phyloP scores from a whole-genome alignment of 2,329 filamentous ascomycete genomes.

The Trichophyton simii region DNA sequence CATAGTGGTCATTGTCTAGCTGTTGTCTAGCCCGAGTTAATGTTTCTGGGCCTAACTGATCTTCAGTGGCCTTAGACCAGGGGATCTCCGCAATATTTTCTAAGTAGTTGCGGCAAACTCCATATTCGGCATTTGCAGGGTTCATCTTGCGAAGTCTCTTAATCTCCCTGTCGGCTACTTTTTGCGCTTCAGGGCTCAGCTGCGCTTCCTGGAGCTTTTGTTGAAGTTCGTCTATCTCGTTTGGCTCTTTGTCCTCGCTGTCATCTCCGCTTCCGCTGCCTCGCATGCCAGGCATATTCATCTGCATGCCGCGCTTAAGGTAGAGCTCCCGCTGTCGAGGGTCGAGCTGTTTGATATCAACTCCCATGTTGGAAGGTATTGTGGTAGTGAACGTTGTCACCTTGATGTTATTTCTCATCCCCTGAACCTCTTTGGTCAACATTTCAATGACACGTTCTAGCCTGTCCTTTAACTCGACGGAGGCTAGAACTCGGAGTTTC shows the following conservation, averaged over 20 bases:
- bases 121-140: slow-evolving; percentile 89
- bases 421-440: slow-evolving; percentile 66
- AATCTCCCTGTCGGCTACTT: slow-evolving; percentile 81
- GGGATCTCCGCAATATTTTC: slow-evolving; percentile 91
- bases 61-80: slow-evolving; percentile 74
- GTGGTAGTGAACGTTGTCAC: slow-evolving; percentile 65
- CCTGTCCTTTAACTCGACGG: slow-evolving; percentile 63
- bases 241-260: slow-evolving; percentile 65
- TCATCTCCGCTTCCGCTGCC: slow-evolving; percentile 34
- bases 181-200: slow-evolving; percentile 70
- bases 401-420: slow-evolving; percentile 76
- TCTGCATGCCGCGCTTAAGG: slow-evolving; percentile 34
- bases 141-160: slow-evolving; percentile 89
- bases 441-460: slow-evolving; percentile 74
- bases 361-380: slow-evolving; percentile 47
- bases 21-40: slow-evolving; percentile 70
- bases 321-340: slow-evolving; percentile 36
- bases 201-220: slow-evolving; percentile 73
- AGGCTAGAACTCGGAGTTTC: slow-evolving; percentile 74
- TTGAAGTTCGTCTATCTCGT: slow-evolving; percentile 82
- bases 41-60: slow-evolving; percentile 71
- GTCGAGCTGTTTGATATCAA: slow-evolving; percentile 42
- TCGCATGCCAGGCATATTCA: slow-evolving; percentile 30
- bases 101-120: slow-evolving; percentile 83
- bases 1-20: slow-evolving; percentile 91